Evolutionary conservation across 2,329 filamentous ascomycete species (phyloP), one percentile per base, ranked within the genome.

Genomic region (Aspergillus sp.): DNA sequence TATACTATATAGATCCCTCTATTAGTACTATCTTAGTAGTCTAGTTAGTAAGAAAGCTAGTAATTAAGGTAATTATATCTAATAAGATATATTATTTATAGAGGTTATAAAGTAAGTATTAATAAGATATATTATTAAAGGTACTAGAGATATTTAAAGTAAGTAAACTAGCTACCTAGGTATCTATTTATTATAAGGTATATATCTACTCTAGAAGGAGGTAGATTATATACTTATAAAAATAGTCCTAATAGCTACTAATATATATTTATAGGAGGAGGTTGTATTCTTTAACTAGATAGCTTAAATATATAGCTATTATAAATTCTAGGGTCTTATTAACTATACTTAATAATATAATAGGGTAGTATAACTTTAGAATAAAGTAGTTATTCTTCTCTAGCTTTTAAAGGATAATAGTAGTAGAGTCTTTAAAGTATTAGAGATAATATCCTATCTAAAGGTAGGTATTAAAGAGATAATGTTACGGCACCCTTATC

Each of bases 341-440:
- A 31, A 49, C 46, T 30, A 43, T 51, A 30, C 39, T 45, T 3
- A 56, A 44, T 5, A 54, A 44, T 11, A 49, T 46, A 19, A 56
- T 54, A 2, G 46, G 51, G 1, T 46, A 44, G 43, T 56, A 54
- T 2, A 43, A 39, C 35, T 53, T 52, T 2, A 46, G 43, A 9
- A 40, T 41, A 3, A 34, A 34, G 34, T 58, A 58, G 44, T 55
- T 44, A 7, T 34, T 37, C 35, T 55, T 56, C 0, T 53, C 50
- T 27, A 48, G 47, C 35, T 58, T 58, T n/a, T 47, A 43, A 6
- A 58, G 45, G 9, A 51, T 42, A 7, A 55, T 39, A 2, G 44
- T 49, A 6, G 27, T 34, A 11, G 37, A 33, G 9, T 38, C 32
- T 8, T 40, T 13, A 30, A 43, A 46, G 37, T 48, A 40, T 28